Evolutionary conservation across 169 alveolate genomes (phyloP), one percentile per base, ranked within the genome.

Genomic region (Cyclospora cayetanensis): DNA sequence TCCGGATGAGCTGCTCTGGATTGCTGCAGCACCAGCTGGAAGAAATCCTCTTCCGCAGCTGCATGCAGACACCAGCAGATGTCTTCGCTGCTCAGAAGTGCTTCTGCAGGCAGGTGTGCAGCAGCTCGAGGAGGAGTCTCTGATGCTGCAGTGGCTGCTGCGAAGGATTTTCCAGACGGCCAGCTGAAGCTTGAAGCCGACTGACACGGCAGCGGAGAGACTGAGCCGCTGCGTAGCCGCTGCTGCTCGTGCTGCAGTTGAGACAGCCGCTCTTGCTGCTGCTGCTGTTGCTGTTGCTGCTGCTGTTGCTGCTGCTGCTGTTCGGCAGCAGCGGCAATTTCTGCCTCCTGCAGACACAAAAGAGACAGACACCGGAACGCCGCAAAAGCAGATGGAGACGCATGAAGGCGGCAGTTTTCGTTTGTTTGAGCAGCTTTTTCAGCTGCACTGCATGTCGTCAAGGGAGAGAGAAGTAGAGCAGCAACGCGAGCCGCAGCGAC

Each of bases 21-120:
- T 11, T 27, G 31, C 50, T 50, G 70, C 53, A 87, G 65, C n/a
- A 60, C 92, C 25, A 68, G 74, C 72, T 41, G 60, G 66, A 68
- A 74, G 74, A 68, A 18, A 22, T 55, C 86, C 66, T 46, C 87
- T 50, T 87, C 92, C 4, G 76, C 55, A 25, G 53, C 86, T 0
- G 86, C 86, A 2, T 68, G 92, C 29, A 68, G 29, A 29, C 72
- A 66, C 86, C 92, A 87, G 86, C 86, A 68, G 60, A 87, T 66
- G 43, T 87, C 86, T 31, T 87, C 86, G 86, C 79, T 70, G 60
- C 79, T 66, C 41, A 68, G 70, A 20, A 85, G 83, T 1, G 50
- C 52, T 27, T 82, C 52, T 37, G 91, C 70, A 41, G 76, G 79
- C 50, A 65, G 52, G 2, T 25, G 39, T n/a, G 90, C 52, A 3